Base-by-base conservation (phyloP, 139 green algal species). In the Astrephomene gubernaculifera region DNA sequence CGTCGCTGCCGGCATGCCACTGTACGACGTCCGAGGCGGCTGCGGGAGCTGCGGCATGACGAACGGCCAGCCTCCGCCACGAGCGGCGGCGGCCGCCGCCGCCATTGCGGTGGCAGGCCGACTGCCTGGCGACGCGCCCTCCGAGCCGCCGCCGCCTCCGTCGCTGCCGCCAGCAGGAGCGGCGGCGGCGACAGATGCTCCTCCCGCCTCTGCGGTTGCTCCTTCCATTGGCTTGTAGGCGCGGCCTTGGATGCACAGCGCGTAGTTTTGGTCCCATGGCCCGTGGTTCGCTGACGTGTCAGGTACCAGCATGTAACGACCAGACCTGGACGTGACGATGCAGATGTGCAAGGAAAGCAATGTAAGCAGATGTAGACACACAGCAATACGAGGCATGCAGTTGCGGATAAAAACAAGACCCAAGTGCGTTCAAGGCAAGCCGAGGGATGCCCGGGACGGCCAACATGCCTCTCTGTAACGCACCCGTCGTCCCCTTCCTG, bases 41-140 rank as follows among this genome's bases (percentile, higher is more conserved):
- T 43, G 70, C n/a, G 70, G 76, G n/a, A 83, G 61, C 7, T 72
- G 61, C n/a, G 76, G 76, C 38, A 83, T 61, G 7, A 83, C 57
- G 41, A 83, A 83, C 27, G 76, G 76, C 76, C 76, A 83, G 41
- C 76, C 76, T 17, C 39, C 76, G 60, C 29, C 61, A 9, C 39
- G 60, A 4, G 41, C 53, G 9, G 74, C 74, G 7, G 54, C 31
- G 14, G 35, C 7, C 10, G 68, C 35, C 3, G 74, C 54, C 5
- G 54, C 36, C 21, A 12, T 35, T 33, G 25, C 24, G 70, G 5
- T 61, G 70, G 14, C 43, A 27, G 39, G 36, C 17, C 7, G 24
- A 25, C 2, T 0, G 45, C 33, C 71, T 49, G 52, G n/a, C 14
- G 33, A 21, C 31, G 4, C 21, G n/a, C 63, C 6, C 29, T 10